Evolutionary conservation across 768 basidiomycete species (phyloP).

Genomic region (Tylopilus vinaceipallidus): DNA sequence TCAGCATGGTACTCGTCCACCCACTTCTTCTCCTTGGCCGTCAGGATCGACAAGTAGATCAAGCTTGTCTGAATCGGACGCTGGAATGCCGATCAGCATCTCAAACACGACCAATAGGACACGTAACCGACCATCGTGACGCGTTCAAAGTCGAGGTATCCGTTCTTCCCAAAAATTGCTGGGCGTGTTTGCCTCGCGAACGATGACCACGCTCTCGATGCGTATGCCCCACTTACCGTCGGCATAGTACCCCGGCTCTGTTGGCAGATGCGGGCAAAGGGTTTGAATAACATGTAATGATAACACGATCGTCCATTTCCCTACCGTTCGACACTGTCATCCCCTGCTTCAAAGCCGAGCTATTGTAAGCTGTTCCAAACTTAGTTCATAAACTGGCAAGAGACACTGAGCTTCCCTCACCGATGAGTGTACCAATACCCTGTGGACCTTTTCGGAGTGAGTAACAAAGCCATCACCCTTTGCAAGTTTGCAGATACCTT

Average conservation of each 20-base stretch:
- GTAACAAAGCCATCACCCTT: background rate
- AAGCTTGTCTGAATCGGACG: constrained; percentile 89
- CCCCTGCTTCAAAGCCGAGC: constrained; percentile 67
- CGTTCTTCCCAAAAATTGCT: constrained; percentile 79
- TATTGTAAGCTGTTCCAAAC: constrained; percentile 57
- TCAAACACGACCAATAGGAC: background rate
- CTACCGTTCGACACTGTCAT: constrained; percentile 87
- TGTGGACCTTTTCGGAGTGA: constrained; percentile 47
- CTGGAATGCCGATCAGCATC: constrained; percentile 21
- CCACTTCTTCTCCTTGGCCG: constrained; percentile 73
- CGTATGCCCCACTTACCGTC: constrained; percentile 92
- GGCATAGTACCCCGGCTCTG: constrained; percentile 89
- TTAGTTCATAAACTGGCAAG: background rate
- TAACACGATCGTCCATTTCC: background rate
- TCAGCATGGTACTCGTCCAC: constrained; percentile 82
- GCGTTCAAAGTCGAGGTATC: constrained; percentile 81
- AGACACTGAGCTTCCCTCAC: constrained; percentile 14
- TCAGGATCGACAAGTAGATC: constrained; percentile 61
- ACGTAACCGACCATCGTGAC: constrained; percentile 73
- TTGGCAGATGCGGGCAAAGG: background rate
- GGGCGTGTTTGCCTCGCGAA: constrained; percentile 66
- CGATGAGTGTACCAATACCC: constrained; percentile 46
- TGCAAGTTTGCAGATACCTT: constrained; percentile 39
- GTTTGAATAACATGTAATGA: background rate
- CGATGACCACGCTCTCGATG: constrained; percentile 86